Conservation (phyloP, 352 stramenopile genomes). For the Pythium utonaiense region DNA sequence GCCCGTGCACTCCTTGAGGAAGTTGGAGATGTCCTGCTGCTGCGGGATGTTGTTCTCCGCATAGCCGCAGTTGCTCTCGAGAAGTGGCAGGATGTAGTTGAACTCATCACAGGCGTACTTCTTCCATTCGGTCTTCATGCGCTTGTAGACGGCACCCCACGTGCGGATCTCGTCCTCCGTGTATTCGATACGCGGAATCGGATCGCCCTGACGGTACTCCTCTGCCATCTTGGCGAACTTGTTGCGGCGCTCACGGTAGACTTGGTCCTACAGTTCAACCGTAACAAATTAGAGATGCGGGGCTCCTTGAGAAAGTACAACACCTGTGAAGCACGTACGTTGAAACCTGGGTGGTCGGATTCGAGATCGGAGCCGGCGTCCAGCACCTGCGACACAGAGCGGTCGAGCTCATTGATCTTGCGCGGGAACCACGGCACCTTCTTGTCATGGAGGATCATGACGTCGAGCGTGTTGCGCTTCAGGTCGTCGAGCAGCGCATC, state of each 20-base stretch:
- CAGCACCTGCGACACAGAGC: conserved; percentile 79
- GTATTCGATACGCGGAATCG: conserved; percentile 94
- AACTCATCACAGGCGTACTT: conserved; percentile 97
- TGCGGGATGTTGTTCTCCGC: conserved; percentile 93
- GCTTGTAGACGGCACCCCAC: conserved; percentile 92
- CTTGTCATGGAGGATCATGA: conserved; percentile 93
- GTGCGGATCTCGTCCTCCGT: conserved; percentile 91
- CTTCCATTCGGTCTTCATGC: conserved; percentile 92
- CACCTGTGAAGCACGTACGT: conserved; percentile 37
- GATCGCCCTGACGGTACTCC: conserved; percentile 87
- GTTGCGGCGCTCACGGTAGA: conserved; percentile 89
- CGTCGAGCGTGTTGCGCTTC: conserved; percentile 79
- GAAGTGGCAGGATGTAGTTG: conserved; percentile 91
- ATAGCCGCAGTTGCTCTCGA: conserved; percentile 95
- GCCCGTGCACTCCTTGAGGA: conserved; percentile 91
- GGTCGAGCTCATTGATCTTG: conserved; percentile 81
- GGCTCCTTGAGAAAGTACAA: neutral
- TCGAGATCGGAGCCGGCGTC: conserved; percentile 94
- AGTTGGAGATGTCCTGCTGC: conserved; percentile 93
- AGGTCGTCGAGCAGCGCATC: conserved; percentile 88
- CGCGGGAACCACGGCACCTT: conserved; percentile 88
- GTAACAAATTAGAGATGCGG: neutral
- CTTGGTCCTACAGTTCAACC: conserved; percentile 62
- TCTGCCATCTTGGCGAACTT: conserved; percentile 87
- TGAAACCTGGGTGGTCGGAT: conserved; percentile 94